Evolutionary conservation across 371 early-diverging fungal species (phyloP).

Genomic region (Syncephalastrum racemosum): DNA sequence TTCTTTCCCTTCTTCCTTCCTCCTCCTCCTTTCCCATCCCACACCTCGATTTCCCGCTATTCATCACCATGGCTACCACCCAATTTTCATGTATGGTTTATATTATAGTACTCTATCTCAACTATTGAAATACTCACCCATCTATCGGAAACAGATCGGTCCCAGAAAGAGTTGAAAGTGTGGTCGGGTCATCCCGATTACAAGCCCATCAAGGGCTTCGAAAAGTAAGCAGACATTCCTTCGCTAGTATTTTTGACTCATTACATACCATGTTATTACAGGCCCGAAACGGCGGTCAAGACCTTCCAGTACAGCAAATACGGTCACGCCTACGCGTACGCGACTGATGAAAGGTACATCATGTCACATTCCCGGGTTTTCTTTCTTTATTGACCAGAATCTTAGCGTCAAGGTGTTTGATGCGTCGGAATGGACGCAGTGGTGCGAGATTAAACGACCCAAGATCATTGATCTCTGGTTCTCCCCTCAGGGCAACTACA

Average conservation of each 20-base stretch:
- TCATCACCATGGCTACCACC: conserved; percentile 23
- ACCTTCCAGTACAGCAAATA: conserved; percentile 82
- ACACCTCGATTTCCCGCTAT: conserved; percentile 5
- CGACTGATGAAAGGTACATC: conserved; percentile 63
- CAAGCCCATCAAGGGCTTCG: conserved; percentile 46
- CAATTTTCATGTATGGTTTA: conserved; percentile 56
- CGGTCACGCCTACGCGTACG: conserved; percentile 79
- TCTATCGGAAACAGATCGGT: conserved; percentile 52
- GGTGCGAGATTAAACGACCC: conserved; percentile 65
- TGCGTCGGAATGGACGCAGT: conserved; percentile 57
- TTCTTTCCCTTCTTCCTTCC: conserved; percentile 3
- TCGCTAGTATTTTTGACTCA: background rate
- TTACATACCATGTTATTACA: conserved; percentile 10
- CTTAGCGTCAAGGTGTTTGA: conserved; percentile 75
- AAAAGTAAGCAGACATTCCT: conserved; percentile 38
- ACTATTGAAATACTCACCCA: background rate
- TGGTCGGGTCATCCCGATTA: conserved; percentile 62
- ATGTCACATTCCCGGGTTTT: background rate
- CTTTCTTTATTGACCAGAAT: background rate
- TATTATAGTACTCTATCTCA: background rate
- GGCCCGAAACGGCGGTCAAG: conserved; percentile 64
- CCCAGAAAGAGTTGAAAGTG: conserved; percentile 65
- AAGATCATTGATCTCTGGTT: conserved; percentile 85
- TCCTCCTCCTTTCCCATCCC: background rate
- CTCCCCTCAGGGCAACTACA: conserved; percentile 87